Evolutionary conservation across 2,329 filamentous ascomycete species (phyloP), one percentile per base, ranked within the genome.

Genomic region (Thyridium curvatum): DNA sequence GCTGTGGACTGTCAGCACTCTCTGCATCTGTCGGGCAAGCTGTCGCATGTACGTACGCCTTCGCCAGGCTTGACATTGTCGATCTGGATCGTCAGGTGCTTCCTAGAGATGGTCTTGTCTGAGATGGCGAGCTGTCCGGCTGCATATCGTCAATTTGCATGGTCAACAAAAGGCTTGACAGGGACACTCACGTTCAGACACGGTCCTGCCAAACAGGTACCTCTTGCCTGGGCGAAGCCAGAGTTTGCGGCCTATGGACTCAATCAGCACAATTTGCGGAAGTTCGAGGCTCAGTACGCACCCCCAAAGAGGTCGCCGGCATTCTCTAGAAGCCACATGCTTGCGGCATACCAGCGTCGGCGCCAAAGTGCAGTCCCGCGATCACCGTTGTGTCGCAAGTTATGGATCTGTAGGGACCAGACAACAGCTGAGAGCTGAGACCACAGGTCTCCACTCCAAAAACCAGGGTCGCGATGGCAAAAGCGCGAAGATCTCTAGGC

Each of bases 211-310:
- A 56, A 95, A 86, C 15, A 95, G 73, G 59, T 93, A 91, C 51
- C 77, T 79, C 57, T 88, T 87, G 37, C 89, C 90, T 2, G 90
- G 90, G 41, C 84, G 80, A 44, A 95, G 72, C 90, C 90, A 95
- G 49, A 90, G 69, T 52, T 78, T 79, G 60, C 79, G 86, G 44
- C 77, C 80, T 85, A 47, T 16, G 8, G 45, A 49, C 6, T 10
- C 21, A 6, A 10, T 26, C 10, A 26, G 21, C 21, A 26, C 21
- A 6, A 6, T 26, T 10, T 10, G 21, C 21, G 10, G 10, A 6
- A 10, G 10, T 26, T 10, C 21, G 10, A 10, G 6, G 21, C 21
- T 10, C 7, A 2, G 9, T n/a, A 45, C 54, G 46, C 52, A 65
- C 71, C 68, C 41, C 66, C 63, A 40, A 80, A 73, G 38, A 71